phyloP scores from a whole-genome alignment of 768 basidiomycete genomes.

The Kwoniella botswanensis region DNA sequence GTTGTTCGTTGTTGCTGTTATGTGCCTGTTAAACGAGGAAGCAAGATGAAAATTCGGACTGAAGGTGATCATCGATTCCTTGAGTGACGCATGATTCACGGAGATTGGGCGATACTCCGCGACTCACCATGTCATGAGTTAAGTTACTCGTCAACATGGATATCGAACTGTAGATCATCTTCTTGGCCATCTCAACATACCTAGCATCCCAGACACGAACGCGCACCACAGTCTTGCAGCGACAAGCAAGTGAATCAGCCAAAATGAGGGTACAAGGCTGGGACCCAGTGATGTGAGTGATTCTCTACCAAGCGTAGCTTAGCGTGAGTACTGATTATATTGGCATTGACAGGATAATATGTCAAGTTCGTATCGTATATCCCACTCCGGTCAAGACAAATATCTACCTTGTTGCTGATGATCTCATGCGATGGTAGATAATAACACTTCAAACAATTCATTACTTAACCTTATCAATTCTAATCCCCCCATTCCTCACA shows the following conservation, averaged over 20 bases:
- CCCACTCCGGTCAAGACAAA: not conserved
- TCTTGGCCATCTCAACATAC: not conserved
- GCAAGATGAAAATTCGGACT: too few species aligned
- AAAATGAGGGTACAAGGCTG: constrained; percentile 65
- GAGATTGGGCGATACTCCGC: not conserved
- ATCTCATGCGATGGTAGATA: constrained; percentile 65
- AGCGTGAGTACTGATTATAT: not conserved
- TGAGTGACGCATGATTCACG: not conserved
- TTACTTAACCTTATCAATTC: constrained; percentile 82
- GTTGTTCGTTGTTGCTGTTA: too few species aligned
- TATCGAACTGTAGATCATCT: not conserved
- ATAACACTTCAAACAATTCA: constrained; percentile 90
- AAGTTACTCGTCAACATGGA: too few species aligned
- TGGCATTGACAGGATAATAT: constrained; percentile 64
- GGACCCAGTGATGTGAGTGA: constrained; percentile 74
- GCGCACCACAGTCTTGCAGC: not conserved
- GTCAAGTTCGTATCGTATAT: constrained; percentile 66
- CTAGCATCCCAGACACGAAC: not conserved
- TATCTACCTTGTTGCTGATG: not conserved
- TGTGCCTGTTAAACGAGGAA: too few species aligned
- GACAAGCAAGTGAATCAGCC: not conserved
- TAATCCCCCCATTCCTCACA: constrained; percentile 78
- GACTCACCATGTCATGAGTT: too few species aligned
- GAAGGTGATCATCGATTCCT: too few species aligned
- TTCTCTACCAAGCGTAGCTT: too few species aligned